phyloP scores from a whole-genome alignment of 2,329 filamentous ascomycete species.

The Aspergillus eucalypticola region DNA sequence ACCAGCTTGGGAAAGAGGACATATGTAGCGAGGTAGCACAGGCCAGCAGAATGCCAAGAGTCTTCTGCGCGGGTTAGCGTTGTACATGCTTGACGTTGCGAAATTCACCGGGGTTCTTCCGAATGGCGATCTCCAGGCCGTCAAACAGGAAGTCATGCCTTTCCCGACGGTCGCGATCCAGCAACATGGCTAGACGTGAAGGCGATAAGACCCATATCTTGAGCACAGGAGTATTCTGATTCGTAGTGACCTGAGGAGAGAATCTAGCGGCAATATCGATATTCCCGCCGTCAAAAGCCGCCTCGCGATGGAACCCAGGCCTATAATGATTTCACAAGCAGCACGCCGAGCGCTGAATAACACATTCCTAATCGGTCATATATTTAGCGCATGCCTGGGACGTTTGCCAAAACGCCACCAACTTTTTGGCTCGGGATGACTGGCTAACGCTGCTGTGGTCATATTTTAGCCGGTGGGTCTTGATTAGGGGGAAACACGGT shows the following conservation, averaged over 20 bases:
- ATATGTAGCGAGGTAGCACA: background rate
- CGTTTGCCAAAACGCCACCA: slow-evolving; percentile 3
- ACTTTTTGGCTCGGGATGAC: background rate
- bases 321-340: background rate
- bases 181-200: background rate
- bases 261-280: background rate
- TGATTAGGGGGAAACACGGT: background rate
- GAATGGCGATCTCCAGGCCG: background rate
- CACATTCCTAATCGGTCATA: too few relatives aligned
- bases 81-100: background rate
- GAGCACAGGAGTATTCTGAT: too few relatives aligned
- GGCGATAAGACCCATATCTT: background rate
- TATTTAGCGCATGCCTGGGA: background rate
- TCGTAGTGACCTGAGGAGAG: background rate
- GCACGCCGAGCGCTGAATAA: background rate
- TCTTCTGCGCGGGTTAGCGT: background rate
- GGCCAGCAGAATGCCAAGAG: background rate
- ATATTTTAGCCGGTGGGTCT: slow-evolving; percentile 8
- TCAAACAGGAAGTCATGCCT: background rate
- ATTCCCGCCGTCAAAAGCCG: background rate
- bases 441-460: background rate
- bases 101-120: background rate
- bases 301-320: background rate
- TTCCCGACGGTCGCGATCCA: background rate
- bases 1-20: background rate